These are phyloP conservation scores for Megacollybia marginata DNA, from an alignment of 768 basidiomycete species.

Conservation along the genomic window DNA sequence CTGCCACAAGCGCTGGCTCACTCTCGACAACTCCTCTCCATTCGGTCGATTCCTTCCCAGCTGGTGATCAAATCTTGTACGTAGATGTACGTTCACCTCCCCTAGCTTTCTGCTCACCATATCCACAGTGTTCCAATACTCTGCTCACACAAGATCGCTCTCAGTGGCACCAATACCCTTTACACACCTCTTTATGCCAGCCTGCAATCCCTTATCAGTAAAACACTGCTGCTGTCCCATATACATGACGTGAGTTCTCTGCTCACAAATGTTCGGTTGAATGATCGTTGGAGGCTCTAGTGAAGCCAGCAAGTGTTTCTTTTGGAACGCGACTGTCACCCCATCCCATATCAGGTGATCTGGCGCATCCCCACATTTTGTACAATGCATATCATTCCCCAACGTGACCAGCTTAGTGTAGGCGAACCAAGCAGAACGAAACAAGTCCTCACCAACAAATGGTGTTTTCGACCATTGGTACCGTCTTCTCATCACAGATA, in stretches of 20 bases:
- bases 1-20: too few species aligned
- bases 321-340: conserved; percentile 21
- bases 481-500: conserved; percentile 10
- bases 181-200: too few species aligned
- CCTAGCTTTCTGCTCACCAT: too few species aligned
- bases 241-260: conserved; percentile 1
- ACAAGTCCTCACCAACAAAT: conserved; percentile 21
- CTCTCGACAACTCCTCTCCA: too few species aligned
- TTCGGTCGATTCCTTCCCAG: too few species aligned
- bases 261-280: conserved; percentile 3
- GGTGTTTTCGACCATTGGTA: conserved; percentile 9
- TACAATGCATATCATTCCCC: conserved; percentile 18
- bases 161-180: too few species aligned
- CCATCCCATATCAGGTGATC: conserved; percentile 26
- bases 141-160: too few species aligned
- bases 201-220: too few species aligned
- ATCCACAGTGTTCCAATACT: too few species aligned
- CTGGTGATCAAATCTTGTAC: too few species aligned
- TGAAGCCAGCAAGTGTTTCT: conserved; percentile 16
- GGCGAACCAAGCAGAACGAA: conserved; percentile 26
- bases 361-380: conserved; percentile 18
- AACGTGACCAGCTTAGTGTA: conserved; percentile 17
- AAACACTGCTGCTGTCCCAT: conserved; percentile 5
- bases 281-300: conserved; percentile 19
- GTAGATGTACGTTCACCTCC: too few species aligned